Base-by-base conservation (phyloP, 2,329 filamentous ascomycete genomes). In the Sporothrix sp. region DNA sequence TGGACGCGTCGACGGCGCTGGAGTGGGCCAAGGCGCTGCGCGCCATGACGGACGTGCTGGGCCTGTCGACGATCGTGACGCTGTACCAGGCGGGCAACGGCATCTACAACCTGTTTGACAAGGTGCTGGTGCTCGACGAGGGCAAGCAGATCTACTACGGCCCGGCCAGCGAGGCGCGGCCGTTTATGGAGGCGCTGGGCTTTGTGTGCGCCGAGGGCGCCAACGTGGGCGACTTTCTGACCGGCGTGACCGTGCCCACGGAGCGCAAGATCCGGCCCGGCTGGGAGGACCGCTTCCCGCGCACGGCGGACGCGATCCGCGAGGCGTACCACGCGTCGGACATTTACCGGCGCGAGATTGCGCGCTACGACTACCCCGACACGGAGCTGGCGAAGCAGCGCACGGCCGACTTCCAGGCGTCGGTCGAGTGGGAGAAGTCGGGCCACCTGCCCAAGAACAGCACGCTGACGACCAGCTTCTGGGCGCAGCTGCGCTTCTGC, bases 1-100 rank as follows among this genome's bases (percentile, higher is more conserved):
- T 86, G 2, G 82, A 86, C 58, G 75, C 78, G 13, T 78, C 74
- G 30, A 85, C 79, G 0, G 82, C 82, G 1, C 62, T 84, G 13
- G 79, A 84, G 58, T 86, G 82, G 51, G 77, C 82, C 6, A 74
- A 78, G 55, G 79, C 76, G 3, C 65, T 87, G 51, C 71, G 81
- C 28, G 76, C 78, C 35, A 74, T 85, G 11, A 35, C 39, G 30
- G 52, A 54, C 74, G 85, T 86, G 28, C 80, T 79, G 54, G 73
- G 74, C 52, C 77, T 68, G 60, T 82, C 81, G 2, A 79, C 81
- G 16, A 76, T 74, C 54, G 83, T 87, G 27, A 83, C 83, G 54
- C 85, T 87, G 63, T 87, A 87, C 66, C 83, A 87, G 60, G 81
- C 82, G 0, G 77, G 79, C 4, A 80, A 85, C 51, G 76, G 72